Evolutionary conservation across 2,329 filamentous ascomycete species (phyloP).

Genomic region (Calonectria hawksworthii): DNA sequence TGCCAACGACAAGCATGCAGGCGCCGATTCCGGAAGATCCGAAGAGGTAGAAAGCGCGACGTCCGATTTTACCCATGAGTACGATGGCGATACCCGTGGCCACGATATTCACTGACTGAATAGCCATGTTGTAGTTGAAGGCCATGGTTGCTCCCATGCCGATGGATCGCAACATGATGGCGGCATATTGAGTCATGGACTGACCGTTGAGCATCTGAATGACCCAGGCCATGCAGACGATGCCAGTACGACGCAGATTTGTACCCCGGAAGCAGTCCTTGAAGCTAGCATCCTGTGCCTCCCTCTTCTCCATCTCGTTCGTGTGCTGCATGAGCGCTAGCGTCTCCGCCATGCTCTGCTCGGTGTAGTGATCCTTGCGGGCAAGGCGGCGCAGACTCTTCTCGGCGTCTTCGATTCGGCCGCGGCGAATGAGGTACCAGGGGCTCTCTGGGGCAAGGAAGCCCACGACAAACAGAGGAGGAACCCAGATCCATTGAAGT

Average conservation of each 20-base stretch:
- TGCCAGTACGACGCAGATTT: conserved; percentile 55
- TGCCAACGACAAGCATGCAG: conserved; percentile 58
- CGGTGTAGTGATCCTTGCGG: conserved; percentile 50
- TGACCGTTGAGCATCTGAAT: conserved; percentile 54
- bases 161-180: conserved; percentile 65
- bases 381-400: conserved; percentile 57
- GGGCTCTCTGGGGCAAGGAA: conserved; percentile 63
- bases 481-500: conserved; percentile 63
- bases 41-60: conserved; percentile 56
- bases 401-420: conserved; percentile 54
- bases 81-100: conserved; percentile 57
- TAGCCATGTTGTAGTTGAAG: conserved; percentile 62
- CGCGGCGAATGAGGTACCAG: conserved; percentile 63
- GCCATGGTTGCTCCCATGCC: conserved; percentile 59
- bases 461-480: conserved; percentile 57
- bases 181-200: conserved; percentile 67
- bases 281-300: conserved; percentile 62
- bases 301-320: conserved; percentile 55
- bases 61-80: conserved; percentile 54
- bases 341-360: conserved; percentile 54
- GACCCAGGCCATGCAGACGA: conserved; percentile 54
- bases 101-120: conserved; percentile 60
- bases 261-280: conserved; percentile 62
- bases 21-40: conserved; percentile 57
- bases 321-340: conserved; percentile 60